These are phyloP conservation scores for Hemileccinum impolitum DNA, from an alignment of 768 basidiomycete species.

Conservation along the genomic window DNA sequence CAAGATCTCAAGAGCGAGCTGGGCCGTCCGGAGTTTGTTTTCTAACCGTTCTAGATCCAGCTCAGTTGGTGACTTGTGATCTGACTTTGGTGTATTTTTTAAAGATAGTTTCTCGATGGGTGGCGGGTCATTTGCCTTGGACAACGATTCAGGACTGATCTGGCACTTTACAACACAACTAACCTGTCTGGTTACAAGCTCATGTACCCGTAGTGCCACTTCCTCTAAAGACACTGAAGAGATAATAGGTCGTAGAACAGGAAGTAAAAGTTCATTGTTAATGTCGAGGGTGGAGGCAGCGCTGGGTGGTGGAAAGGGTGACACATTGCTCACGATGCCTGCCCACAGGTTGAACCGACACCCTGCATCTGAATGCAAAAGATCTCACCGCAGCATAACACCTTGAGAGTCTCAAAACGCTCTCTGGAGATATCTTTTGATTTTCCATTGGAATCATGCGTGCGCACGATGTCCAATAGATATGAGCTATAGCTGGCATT, in stretches of 20 bases:
- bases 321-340: slow-evolving; percentile 78
- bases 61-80: slow-evolving; percentile 70
- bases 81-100: slow-evolving; percentile 67
- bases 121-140: slow-evolving; percentile 45
- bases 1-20: slow-evolving; percentile 83
- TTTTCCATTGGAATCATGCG: slow-evolving; percentile 33
- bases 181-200: slow-evolving; percentile 52
- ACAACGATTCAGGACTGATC: slow-evolving; percentile 1
- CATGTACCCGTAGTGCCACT: slow-evolving; percentile 45
- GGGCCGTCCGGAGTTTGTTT: slow-evolving; percentile 64
- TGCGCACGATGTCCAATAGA: slow-evolving; percentile 58
- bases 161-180: slow-evolving; percentile 5
- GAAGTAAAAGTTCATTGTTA: slow-evolving; percentile 69
- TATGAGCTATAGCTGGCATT: slow-evolving; percentile 61
- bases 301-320: slow-evolving; percentile 70
- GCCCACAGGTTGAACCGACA: neutral
- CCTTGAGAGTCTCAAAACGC: slow-evolving; percentile 50
- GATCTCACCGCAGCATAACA: slow-evolving; percentile 66
- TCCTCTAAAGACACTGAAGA: slow-evolving; percentile 55
- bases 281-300: slow-evolving; percentile 60
- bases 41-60: slow-evolving; percentile 73
- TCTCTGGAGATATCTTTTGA: slow-evolving; percentile 45
- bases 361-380: neutral
- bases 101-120: slow-evolving; percentile 55
- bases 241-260: slow-evolving; percentile 65